A percentile compares a stretch with the other conserved stretches of the same genome.
phyloP scores from a whole-genome alignment of 352 stramenopile genomes.

The Phytophthora chlamydospora region DNA sequence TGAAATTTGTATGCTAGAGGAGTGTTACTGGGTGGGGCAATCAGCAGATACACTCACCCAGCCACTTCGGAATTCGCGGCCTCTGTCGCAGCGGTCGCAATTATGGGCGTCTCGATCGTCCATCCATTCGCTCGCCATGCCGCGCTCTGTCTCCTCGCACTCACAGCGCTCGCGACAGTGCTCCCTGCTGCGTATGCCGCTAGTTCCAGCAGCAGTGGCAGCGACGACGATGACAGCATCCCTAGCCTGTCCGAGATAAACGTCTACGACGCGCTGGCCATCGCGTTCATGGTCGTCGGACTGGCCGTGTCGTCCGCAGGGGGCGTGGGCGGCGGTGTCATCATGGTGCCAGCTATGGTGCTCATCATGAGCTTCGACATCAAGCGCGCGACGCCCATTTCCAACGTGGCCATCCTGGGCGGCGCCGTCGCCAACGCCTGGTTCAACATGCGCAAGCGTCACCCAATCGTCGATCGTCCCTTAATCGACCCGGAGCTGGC shows the following conservation, averaged over 20 bases:
- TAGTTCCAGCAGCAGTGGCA: constrained; percentile 14
- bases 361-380: constrained; percentile 74
- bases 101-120: constrained; percentile 4
- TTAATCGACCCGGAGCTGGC: constrained; percentile 64
- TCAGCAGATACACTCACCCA: neutral
- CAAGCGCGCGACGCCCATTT: constrained; percentile 64
- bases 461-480: constrained; percentile 59
- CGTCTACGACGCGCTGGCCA: constrained; percentile 46
- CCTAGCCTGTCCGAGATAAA: constrained; percentile 48
- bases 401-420: constrained; percentile 71
- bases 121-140: neutral
- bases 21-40: constrained; percentile 1
- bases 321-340: constrained; percentile 53
- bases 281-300: constrained; percentile 56
- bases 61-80: constrained; percentile 22
- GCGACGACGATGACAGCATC: constrained; percentile 21
- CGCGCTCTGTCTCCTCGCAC: constrained; percentile 12
- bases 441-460: constrained; percentile 69
- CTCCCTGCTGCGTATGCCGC: neutral
- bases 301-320: constrained; percentile 55
- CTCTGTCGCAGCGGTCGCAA: constrained; percentile 2
- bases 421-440: constrained; percentile 65
- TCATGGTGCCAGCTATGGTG: constrained; percentile 65
- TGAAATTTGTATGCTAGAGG: neutral
- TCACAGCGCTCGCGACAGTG: constrained; percentile 10